Conservation (phyloP, 441 rosid genomes). For the Eruca vesicaria region DNA sequence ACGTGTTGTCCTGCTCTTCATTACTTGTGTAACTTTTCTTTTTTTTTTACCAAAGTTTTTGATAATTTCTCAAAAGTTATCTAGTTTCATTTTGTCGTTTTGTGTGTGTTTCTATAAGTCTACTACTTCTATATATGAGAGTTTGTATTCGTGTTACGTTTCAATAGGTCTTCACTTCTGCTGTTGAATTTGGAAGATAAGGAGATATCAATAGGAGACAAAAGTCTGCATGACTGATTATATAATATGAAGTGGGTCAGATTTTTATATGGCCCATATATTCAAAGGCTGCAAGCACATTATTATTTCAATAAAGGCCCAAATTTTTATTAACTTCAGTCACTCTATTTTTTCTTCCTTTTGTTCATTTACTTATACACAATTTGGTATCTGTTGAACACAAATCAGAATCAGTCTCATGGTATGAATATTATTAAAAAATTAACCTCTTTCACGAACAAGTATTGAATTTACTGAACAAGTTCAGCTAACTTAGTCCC, state of each 20-base stretch:
- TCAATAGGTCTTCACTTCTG: background rate
- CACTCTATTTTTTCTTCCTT: background rate
- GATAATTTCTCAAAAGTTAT: background rate
- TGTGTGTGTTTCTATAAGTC: background rate
- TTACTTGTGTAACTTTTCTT: slow-evolving; percentile 8
- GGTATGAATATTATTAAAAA: background rate
- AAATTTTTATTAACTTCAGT: background rate
- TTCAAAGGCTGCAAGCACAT: background rate
- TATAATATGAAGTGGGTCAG: background rate
- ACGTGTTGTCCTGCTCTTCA: slow-evolving; percentile 42
- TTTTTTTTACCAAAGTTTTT: background rate
- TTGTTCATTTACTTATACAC: background rate
- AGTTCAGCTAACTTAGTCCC: background rate
- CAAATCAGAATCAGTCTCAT: background rate
- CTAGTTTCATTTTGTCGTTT: slow-evolving; percentile 23
- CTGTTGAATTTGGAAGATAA: background rate
- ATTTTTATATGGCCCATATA: background rate
- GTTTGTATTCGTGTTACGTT: background rate
- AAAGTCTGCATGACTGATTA: background rate
- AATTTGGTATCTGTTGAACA: background rate
- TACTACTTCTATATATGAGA: background rate
- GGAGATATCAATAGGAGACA: background rate
- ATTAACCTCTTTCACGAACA: background rate
- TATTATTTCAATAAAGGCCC: background rate
- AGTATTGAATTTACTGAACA: background rate